Conservation (phyloP, 768 basidiomycete genomes). For the Phaeotremella fagi region DNA sequence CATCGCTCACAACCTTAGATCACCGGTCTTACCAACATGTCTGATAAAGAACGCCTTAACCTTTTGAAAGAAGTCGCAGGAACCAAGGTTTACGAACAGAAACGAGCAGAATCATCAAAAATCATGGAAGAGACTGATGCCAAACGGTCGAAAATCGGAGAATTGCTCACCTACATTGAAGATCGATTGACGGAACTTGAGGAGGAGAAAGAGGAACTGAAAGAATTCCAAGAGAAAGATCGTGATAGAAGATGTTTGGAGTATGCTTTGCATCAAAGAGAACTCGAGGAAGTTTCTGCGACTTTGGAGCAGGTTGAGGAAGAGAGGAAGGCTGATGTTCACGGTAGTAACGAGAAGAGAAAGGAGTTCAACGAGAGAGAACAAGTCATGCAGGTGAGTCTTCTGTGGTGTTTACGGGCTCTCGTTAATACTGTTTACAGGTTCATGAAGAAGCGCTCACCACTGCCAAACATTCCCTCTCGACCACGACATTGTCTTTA, state of each 20-base stretch:
- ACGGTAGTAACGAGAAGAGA: slow-evolving; percentile 73
- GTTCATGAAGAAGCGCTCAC: slow-evolving; percentile 68
- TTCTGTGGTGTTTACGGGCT: too few species aligned
- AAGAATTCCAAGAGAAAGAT: slow-evolving; percentile 88
- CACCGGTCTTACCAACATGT: slow-evolving; percentile 91
- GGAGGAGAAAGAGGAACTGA: slow-evolving; percentile 95
- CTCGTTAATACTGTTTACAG: too few species aligned
- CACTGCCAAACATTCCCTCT: slow-evolving; percentile 63
- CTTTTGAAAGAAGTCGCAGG: slow-evolving; percentile 98
- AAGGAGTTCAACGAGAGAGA: slow-evolving; percentile 78
- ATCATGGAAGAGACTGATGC: slow-evolving; percentile 96
- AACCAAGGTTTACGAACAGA: slow-evolving; percentile 95
- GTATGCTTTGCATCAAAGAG: slow-evolving; percentile 86
- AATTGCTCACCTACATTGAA: slow-evolving; percentile 85
- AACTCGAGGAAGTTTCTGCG: slow-evolving; percentile 80
- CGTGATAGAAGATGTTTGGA: slow-evolving; percentile 90
- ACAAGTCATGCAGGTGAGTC: slow-evolving; percentile 71
- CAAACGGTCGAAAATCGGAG: slow-evolving; percentile 84
- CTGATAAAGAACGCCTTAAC: slow-evolving; percentile 86
- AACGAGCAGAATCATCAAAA: slow-evolving; percentile 81
- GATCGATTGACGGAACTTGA: slow-evolving; percentile 84
- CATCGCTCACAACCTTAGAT: slow-evolving; percentile 57
- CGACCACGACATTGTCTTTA: slow-evolving; percentile 65
- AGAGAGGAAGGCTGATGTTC: slow-evolving; percentile 74
- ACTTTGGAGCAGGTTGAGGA: slow-evolving; percentile 67